These are phyloP conservation scores for Escallonia herrerae DNA, from an alignment of 129 eudicot species.

Conservation along the genomic window DNA sequence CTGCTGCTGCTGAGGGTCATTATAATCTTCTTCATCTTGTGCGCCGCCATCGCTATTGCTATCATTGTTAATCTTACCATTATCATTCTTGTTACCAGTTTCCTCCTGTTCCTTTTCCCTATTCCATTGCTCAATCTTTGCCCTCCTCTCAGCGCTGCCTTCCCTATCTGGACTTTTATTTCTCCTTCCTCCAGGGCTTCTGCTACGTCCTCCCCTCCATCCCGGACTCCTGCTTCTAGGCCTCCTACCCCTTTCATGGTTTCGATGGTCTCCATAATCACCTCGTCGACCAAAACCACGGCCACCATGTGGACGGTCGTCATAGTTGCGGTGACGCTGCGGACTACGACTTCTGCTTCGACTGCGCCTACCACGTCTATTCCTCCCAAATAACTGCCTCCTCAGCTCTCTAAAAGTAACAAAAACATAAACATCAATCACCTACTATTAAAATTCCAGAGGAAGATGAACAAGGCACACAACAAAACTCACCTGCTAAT, in stretches of 20 bases:
- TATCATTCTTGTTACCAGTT: conserved; percentile 29
- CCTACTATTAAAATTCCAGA: neutral
- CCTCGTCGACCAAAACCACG: conserved; percentile 76
- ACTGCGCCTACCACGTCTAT: conserved; percentile 59
- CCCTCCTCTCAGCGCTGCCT: conserved; percentile 94
- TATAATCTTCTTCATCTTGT: conserved; percentile 33
- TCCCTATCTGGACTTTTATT: conserved; percentile 79
- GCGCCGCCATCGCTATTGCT: conserved; percentile 14
- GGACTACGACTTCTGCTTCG: conserved; percentile 89
- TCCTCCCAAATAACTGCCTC: conserved; percentile 76
- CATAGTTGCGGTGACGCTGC: conserved; percentile 45
- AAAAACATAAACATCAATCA: conserved; percentile 7
- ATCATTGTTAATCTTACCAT: conserved; percentile 18
- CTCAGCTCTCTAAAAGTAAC: conserved; percentile 56
- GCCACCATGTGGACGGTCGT: conserved; percentile 69
- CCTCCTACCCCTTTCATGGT: conserved; percentile 54
- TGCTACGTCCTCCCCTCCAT: conserved; percentile 75
- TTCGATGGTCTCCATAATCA: conserved; percentile 55
- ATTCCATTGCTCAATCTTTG: conserved; percentile 94
- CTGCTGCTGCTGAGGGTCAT: conserved; percentile 34
- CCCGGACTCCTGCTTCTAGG: conserved; percentile 94
- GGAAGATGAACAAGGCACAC: neutral
- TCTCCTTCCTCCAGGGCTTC: conserved; percentile 85
- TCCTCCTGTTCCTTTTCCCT: conserved; percentile 80
- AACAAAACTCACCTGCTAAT: conserved; percentile 58